Base-by-base conservation (phyloP, 768 basidiomycete genomes). In the Agrocybe praecox region DNA sequence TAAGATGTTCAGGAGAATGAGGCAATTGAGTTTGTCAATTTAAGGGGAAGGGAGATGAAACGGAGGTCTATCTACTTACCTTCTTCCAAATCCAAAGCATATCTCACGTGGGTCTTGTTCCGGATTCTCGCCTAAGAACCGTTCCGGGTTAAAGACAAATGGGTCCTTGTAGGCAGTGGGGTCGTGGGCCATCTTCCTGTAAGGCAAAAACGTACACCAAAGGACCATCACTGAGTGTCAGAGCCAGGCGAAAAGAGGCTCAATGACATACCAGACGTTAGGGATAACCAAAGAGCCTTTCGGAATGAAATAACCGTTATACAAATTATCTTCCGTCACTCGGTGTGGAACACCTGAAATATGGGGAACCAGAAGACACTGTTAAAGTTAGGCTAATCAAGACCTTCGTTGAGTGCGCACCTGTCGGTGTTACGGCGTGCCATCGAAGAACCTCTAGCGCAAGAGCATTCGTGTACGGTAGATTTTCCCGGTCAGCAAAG, bases 241-340 rank as follows among this genome's bases (percentile, higher is more conserved):
- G 8, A 42, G 18, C 23, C 34, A 52, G n/a, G 14, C 18, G 17
- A n/a, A 4, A 11, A 4, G 17, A 29, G 18, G 17, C 1, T 3
- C 7, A 10, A 15, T 29, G 33, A 52, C 67, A 47, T 56, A 81
- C 80, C 80, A 80, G 52, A 83, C 71, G 57, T 86, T 86, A 6
- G 76, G 67, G 40, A 84, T 74, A 4, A 84, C 68, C 34, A 84
- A 64, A 6, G 82, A 69, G 9, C 83, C 83, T 60, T 86, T 80
- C 10, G 86, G 86, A 46, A 88, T 84, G 24, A 78, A 77, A 66
- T 83, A 82, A 5, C 85, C 85, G 24, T 83, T 72, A 46, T 87
- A 83, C 6, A 86, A 66, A 52, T 88, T 84, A 48, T 87, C 85
- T 61, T 85, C 74, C 8, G 69, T 78, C 14, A 73, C 80, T 10